Evolutionary conservation across 2,329 filamentous ascomycete genomes (phyloP), one percentile per base, ranked within the genome.

Genomic region (Purpureocillium lavendulum): DNA sequence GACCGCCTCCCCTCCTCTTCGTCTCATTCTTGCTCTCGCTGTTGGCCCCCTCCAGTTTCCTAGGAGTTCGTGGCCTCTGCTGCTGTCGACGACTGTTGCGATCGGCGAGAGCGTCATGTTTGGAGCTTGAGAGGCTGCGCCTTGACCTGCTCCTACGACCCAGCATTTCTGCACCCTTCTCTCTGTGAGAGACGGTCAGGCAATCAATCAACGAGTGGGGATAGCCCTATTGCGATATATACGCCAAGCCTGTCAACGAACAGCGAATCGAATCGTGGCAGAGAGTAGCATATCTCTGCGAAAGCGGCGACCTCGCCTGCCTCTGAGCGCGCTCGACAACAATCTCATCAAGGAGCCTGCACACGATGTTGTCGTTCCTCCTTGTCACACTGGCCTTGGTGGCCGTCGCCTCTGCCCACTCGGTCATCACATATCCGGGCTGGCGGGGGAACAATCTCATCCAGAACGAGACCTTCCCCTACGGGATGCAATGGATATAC

Each of bases 401-500:
- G 43, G 61, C 67, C 31, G 47, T 80, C 51, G 67, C 69, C 46
- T 66, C 72, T 28, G 80, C 81, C n/a, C 87, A 94, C 59, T 84
- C 75, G n/a, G 75, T 94, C 56, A 82, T 94, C 59, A 81, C 82
- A 46, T 94, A 94, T 57, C 88, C 87, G 0, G 85, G 84, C 49
- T 90, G 84, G 80, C 69, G 88, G 73, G 88, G 87, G 48, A 82
- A 94, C 68, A 94, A 87, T 58, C 75, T 94, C 46, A 74, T 83
- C 56, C 84, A 82, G 33, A 94, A 87, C 59, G 78, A 77, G 3
- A 80, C 75, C 1, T 92, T 78, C 51, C 88, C 88, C 2, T 94
- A 85, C 50, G 89, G 88, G 64, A 90, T 92, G 85, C 84, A 94
- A 67, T 96, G 88, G 88, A 80, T 82, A 59, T 95, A 94, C 69